These are phyloP conservation scores for Populus euphratica DNA, from an alignment of 345 rosid species.

Conservation along the genomic window DNA sequence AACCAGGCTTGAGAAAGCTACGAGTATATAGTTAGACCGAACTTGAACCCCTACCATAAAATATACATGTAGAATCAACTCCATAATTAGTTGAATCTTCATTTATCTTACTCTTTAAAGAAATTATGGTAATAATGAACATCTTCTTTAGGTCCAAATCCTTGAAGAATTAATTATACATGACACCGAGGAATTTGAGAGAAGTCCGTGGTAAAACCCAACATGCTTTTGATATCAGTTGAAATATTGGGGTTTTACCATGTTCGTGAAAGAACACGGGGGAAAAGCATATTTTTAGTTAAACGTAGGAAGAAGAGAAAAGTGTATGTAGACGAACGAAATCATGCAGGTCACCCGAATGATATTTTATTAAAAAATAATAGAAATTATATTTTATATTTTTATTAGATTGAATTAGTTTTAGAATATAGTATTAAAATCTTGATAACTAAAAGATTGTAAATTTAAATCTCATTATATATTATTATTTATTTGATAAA, in stretches of 20 bases:
- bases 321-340: constrained; percentile 7
- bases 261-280: constrained; percentile 10
- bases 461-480: too few species aligned
- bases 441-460: rapidly evolving
- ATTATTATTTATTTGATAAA: too few species aligned
- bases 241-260: constrained; percentile 7
- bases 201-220: neutral
- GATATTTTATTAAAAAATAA: too few species aligned
- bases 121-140: neutral
- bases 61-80: too few species aligned
- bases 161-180: neutral
- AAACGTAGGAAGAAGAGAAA: neutral
- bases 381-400: too few species aligned
- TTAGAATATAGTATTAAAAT: rapidly evolving
- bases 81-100: neutral
- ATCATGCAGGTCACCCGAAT: neutral
- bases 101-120: neutral
- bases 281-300: neutral
- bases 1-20: too few species aligned
- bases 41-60: too few species aligned
- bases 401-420: too few species aligned
- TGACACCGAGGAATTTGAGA: neutral
- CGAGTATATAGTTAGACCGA: too few species aligned
- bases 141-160: neutral
- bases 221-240: neutral